Conservation (phyloP, 257 asterid genomes). For the Eustoma russellianum region DNA sequence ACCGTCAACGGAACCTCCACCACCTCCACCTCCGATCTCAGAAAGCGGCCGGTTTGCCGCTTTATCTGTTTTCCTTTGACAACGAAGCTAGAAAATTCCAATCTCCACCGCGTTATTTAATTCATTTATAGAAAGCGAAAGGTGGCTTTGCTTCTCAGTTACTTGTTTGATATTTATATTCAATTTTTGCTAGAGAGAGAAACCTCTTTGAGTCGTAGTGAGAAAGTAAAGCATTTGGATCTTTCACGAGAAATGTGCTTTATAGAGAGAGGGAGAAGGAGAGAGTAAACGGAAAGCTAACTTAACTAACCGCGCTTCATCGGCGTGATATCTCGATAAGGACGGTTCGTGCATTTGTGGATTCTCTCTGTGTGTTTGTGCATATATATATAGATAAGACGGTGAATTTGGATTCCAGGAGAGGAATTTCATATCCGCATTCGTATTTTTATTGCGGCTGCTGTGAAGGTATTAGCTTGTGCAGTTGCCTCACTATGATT, state of each 20-base stretch:
- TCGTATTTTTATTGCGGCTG: conserved; percentile 12
- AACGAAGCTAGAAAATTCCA: conserved; percentile 10
- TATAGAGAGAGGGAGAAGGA: conserved; percentile 20
- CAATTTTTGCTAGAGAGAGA: conserved; percentile 5
- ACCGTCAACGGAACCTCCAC: conserved; percentile 7
- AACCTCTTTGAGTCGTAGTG: conserved; percentile 9
- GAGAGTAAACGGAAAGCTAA: conserved; percentile 36
- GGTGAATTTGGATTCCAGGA: conserved; percentile 6
- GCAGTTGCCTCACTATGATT: no score
- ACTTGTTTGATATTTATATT: background rate
- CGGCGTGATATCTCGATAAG: conserved; percentile 3
- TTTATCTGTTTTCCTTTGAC: conserved; percentile 1
- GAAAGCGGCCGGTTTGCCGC: conserved; percentile 16
- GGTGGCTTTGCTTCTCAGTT: background rate
- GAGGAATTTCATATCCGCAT: conserved; percentile 14
- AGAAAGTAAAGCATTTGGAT: conserved; percentile 30
- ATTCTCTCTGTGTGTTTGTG: no score
- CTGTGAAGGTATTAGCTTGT: conserved; percentile 9
- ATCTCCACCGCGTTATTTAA: conserved; percentile 7
- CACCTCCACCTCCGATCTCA: conserved; percentile 3
- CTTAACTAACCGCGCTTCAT: conserved; percentile 10
- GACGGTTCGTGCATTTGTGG: background rate
- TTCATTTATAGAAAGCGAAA: conserved; percentile 5
- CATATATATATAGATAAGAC: conserved; percentile 3
- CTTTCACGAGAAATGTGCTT: conserved; percentile 47